Percentiles rank a stretch among this genome's conserved stretches.
phyloP scores from a whole-genome alignment of 495 filamentous ascomycete species.

The Xylaria telfairii region DNA sequence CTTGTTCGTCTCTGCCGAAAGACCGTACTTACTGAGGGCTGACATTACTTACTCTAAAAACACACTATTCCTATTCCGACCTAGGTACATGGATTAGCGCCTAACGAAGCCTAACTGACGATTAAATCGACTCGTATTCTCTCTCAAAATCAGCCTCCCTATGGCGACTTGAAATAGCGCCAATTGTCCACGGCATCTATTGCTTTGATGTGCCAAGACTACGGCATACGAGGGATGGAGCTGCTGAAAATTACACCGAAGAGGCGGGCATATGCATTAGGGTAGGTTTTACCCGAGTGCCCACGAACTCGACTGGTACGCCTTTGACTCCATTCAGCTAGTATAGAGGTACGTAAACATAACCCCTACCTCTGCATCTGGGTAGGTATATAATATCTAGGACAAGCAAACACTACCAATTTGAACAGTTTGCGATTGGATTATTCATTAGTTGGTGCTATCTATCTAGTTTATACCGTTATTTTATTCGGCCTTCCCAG shows the following conservation, averaged over 20 bases:
- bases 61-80: background rate
- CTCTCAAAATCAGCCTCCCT: background rate
- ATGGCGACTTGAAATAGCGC: background rate
- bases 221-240: background rate
- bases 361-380: no score
- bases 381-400: background rate
- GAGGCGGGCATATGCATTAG: background rate
- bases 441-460: slow-evolving; percentile 12
- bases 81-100: background rate
- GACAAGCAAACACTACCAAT: background rate
- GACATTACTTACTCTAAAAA: background rate
- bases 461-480: background rate
- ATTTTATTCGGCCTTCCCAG: background rate
- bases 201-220: background rate
- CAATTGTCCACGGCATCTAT: background rate
- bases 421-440: background rate
- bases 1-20: background rate
- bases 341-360: no score
- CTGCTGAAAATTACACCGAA: background rate
- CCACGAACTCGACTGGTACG: background rate
- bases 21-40: background rate
- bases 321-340: background rate
- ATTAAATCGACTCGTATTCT: background rate
- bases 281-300: background rate
- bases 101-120: background rate